phyloP scores from a whole-genome alignment of 768 basidiomycete genomes.

The Cyclocybe cylindracea region DNA sequence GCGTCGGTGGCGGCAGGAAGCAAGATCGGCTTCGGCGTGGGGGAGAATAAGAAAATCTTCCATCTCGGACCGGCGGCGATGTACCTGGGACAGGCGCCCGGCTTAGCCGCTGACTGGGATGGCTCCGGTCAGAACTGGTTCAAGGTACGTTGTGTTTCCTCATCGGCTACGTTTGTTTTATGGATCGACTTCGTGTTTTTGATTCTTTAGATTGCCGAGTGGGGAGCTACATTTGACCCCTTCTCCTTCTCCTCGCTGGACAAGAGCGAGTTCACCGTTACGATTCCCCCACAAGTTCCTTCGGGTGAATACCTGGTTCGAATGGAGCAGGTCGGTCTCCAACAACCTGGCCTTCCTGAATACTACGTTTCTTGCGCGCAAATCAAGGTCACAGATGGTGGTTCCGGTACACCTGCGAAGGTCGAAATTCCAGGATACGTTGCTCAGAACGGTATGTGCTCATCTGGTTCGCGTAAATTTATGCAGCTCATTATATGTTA shows the following conservation, averaged over 20 bases:
- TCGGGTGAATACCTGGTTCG: constrained; percentile 44
- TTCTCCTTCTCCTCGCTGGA: constrained; percentile 30
- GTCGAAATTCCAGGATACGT: constrained; percentile 49
- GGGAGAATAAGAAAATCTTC: constrained; percentile 35
- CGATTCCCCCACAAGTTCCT: constrained; percentile 38
- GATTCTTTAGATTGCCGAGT: constrained; percentile 32
- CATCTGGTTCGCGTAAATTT: not conserved
- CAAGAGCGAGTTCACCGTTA: constrained; percentile 31
- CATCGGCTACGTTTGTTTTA: not conserved
- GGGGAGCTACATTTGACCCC: constrained; percentile 34
- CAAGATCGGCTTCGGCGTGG: constrained; percentile 33
- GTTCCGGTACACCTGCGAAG: constrained; percentile 41
- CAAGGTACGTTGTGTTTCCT: constrained; percentile 35
- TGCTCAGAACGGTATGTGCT: constrained; percentile 26
- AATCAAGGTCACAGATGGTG: constrained; percentile 40
- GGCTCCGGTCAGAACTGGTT: constrained; percentile 51
- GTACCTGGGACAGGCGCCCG: constrained; percentile 47
- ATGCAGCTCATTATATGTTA: not conserved
- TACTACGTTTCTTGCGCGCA: constrained; percentile 49
- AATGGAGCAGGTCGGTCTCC: constrained; percentile 45
- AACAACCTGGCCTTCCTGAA: constrained; percentile 43
- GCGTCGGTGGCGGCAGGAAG: constrained; percentile 36
- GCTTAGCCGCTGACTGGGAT: constrained; percentile 38
- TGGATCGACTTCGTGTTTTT: not conserved
- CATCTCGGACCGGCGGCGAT: constrained; percentile 43